phyloP scores from a whole-genome alignment of 225 moss, liverwort and hornwort genomes.

The Physcomitrellopsis africana region DNA sequence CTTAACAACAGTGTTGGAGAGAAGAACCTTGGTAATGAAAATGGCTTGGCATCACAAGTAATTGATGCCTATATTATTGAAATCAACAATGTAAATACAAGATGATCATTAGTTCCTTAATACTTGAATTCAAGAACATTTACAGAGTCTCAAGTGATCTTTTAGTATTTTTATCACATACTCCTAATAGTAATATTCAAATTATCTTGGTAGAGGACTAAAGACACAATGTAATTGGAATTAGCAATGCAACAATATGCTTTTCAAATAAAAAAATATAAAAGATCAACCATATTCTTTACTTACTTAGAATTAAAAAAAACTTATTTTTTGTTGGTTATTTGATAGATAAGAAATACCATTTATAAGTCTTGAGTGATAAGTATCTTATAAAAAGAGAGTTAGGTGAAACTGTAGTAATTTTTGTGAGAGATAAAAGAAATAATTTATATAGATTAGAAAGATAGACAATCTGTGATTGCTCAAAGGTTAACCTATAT shows the following conservation, averaged over 20 bases:
- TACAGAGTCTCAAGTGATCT: background rate
- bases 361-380: background rate
- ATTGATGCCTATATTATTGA: background rate
- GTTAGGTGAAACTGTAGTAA: background rate
- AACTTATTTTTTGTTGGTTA: background rate
- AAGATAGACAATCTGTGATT: background rate
- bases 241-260: too few species aligned
- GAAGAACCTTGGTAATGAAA: background rate
- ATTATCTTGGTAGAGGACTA: background rate
- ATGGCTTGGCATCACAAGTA: background rate
- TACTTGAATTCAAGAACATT: background rate
- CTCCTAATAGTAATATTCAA: background rate
- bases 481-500: background rate
- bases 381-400: background rate
- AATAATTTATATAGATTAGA: background rate
- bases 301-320: background rate
- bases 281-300: background rate
- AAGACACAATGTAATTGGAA: too few species aligned
- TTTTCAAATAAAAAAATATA: background rate
- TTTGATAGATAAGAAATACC: background rate
- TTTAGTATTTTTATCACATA: background rate
- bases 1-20: fast-evolving
- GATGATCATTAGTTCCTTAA: background rate
- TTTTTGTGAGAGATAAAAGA: background rate
- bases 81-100: background rate